Evolutionary conservation across 2,329 filamentous ascomycete species (phyloP), one percentile per base, ranked within the genome.

Genomic region (Trichophyton simii): DNA sequence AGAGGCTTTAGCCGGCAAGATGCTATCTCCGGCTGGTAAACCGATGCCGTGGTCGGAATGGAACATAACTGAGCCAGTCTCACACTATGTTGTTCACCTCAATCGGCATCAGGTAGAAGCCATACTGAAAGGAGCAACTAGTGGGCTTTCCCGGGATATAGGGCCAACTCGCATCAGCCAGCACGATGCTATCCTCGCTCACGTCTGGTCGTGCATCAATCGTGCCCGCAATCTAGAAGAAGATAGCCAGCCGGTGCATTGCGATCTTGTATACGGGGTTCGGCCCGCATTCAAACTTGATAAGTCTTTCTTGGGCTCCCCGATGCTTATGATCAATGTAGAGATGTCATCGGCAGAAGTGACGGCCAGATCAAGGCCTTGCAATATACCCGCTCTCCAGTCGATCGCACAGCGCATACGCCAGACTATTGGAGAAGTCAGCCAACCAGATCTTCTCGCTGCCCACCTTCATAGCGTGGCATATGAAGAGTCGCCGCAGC

Each of bases 201-300:
- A 81, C 61, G 62, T 80, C 15, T 81, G 77, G 77, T 69, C 71
- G 1, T 66, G 72, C 0, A 75, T 81, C 61, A 77, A 74, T 61
- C 73, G 72, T 5, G 76, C 79, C 0, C 50, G 50, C 13, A 31
- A 31, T 13, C 50, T 31, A 11, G 20, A 28, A 34, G 22, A 34
- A 31, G 9, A 28, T 11, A 31, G n/a, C 22, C 22, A 31, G n/a
- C 22, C 50, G 2, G 50, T 54, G 13, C 22, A 54, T 13, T 31
- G 20, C 50, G 28, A 54, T 18, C 20, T 54, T 9, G 18, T 25
- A 34, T 54, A 31, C 9, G 50, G 50, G 0, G 28, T 31, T 1
- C 50, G 50, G 13, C 50, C 50, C 2, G 22, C 46, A 9, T 28
- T 52, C 20, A 22, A 52, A 15, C 25, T 54, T 18, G 11, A 11